A percentile compares a stretch with the other conserved stretches of the same genome.
Conservation (phyloP, 2,329 filamentous ascomycete species). For the Fusarium nisikadoi region DNA sequence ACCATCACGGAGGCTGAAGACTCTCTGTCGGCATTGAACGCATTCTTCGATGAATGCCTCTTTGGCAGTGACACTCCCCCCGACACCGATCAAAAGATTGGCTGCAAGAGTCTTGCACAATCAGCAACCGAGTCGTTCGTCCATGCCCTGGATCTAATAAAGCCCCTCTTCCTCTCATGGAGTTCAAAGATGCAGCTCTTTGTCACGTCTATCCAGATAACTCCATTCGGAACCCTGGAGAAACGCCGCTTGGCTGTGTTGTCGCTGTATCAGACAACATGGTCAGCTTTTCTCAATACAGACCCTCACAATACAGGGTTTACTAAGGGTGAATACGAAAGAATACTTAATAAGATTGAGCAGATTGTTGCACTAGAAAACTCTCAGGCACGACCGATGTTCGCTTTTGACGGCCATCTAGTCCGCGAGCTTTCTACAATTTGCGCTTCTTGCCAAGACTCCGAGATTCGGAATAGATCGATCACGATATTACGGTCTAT, state of each 20-base stretch:
- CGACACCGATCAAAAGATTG: neutral
- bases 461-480: slow-evolving; percentile 7
- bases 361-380: slow-evolving; percentile 1
- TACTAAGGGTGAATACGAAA: neutral
- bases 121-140: neutral
- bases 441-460: slow-evolving; percentile 16
- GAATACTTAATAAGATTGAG: slow-evolving; percentile 16
- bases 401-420: slow-evolving; percentile 30
- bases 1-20: slow-evolving; percentile 11
- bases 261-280: slow-evolving; percentile 3
- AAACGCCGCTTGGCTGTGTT: neutral
- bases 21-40: neutral
- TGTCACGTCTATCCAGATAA: neutral
- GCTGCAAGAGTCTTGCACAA: neutral
- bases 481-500: slow-evolving; percentile 21
- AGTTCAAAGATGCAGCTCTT: neutral
- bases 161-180: neutral
- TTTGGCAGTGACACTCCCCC: neutral
- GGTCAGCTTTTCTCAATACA: neutral
- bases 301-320: neutral
- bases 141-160: neutral
- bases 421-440: slow-evolving; percentile 26
- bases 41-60: neutral
- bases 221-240: neutral
- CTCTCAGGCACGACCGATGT: slow-evolving; percentile 2